Percentiles rank a stretch among this genome's conserved stretches.
These are phyloP conservation scores for Neodidymelliopsis sp. DNA, from an alignment of 2,329 filamentous ascomycete genomes.

Conservation along the genomic window DNA sequence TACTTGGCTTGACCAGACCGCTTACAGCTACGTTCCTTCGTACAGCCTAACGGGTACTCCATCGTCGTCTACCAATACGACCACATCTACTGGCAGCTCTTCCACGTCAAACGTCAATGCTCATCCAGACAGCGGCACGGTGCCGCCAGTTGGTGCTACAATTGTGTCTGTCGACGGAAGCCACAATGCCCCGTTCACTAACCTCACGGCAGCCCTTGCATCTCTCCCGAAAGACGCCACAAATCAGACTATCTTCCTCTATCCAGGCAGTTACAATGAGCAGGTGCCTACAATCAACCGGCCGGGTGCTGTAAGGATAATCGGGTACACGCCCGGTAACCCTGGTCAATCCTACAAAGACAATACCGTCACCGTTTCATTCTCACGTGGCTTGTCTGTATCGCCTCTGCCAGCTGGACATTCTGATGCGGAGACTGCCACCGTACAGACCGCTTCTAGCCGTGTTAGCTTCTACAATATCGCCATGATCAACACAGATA, in stretches of 20 bases:
- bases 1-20: constrained; percentile 53
- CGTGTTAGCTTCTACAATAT: constrained; percentile 68
- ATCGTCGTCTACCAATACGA: constrained; percentile 36
- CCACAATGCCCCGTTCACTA: constrained; percentile 42
- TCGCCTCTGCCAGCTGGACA: constrained; percentile 42
- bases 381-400: constrained; percentile 50
- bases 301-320: constrained; percentile 60
- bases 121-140: constrained; percentile 53
- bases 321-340: constrained; percentile 63
- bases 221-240: constrained; percentile 46
- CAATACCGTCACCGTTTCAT: constrained; percentile 64
- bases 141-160: constrained; percentile 52
- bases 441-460: constrained; percentile 53
- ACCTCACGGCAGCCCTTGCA: constrained; percentile 46
- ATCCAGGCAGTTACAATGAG: constrained; percentile 64
- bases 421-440: constrained; percentile 60
- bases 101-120: constrained; percentile 43
- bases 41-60: constrained; percentile 23
- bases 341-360: constrained; percentile 52
- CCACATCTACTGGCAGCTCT: constrained; percentile 25
- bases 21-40: constrained; percentile 49
- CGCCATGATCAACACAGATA: constrained; percentile 53
- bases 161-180: constrained; percentile 50
- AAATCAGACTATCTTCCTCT: constrained; percentile 66
- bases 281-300: constrained; percentile 62